phyloP scores from a whole-genome alignment of 2,329 filamentous ascomycete genomes.

The Tolypocladium nubicola region DNA sequence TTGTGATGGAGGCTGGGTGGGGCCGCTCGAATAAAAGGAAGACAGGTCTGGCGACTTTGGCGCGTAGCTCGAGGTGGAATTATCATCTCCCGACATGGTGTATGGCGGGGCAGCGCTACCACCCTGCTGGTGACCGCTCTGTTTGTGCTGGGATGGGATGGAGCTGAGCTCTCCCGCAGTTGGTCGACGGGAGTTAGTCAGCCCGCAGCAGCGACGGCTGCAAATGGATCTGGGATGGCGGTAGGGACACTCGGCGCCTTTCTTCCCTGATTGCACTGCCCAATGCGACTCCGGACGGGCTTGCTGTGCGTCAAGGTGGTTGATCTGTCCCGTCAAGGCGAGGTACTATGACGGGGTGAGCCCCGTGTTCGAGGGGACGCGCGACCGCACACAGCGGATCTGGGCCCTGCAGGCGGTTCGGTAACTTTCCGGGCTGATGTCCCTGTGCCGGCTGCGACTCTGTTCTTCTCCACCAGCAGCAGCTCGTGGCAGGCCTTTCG shows the following conservation, averaged over 20 bases:
- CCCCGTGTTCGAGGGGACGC: background rate
- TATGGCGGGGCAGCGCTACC: background rate
- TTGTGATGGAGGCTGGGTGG: conserved; percentile 11
- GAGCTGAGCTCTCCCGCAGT: background rate
- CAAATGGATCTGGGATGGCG: background rate
- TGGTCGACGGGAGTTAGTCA: background rate
- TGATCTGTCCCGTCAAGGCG: background rate
- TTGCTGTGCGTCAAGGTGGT: background rate
- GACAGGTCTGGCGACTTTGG: conserved; percentile 51
- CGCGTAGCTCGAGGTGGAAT: conserved; percentile 31
- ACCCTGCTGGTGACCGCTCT: background rate
- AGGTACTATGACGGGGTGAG: background rate
- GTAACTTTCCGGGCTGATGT: background rate
- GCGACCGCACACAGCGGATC: background rate
- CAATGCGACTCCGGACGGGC: background rate
- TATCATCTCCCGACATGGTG: conserved; percentile 38
- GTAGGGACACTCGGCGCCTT: background rate
- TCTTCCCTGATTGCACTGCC: background rate
- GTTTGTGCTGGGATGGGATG: background rate
- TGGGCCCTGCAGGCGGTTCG: background rate
- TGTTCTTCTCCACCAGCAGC: background rate
- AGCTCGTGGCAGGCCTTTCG: background rate
- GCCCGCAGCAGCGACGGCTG: background rate
- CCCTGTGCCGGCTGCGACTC: background rate
- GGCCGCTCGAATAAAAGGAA: conserved; percentile 36